Base-by-base conservation (phyloP, 176 grass and related monocot species). In the Oryza coarctata region DNA sequence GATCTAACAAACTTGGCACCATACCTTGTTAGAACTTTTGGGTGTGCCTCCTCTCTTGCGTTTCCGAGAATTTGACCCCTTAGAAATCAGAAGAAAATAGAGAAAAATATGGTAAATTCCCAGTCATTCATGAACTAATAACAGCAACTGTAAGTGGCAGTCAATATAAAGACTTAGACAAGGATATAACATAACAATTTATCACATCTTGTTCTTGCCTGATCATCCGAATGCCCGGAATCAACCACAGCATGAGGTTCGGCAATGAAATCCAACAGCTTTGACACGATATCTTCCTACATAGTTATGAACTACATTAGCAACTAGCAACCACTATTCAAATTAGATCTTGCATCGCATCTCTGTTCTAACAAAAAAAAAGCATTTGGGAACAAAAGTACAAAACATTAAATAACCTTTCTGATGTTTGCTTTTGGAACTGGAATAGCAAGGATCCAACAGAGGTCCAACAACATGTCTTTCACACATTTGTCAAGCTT, bases 401-500 rank as follows among this genome's bases (percentile, higher is more conserved):
- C 40, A 71, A 70, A 73, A 79, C 76, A 82, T 18, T 79, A 33
- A 57, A 35, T 15, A 84, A 95, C 97, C 97, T 99, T 99, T 90
- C 88, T 90, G 84, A 72, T 64, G 8, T 77, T 90, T 52, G 89
- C 34, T 96, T 90, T 99, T 36, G 91, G 83, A 87, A 83, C 86
- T 43, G 97, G 83, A 87, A 99, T 91, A 83, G 87, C 90, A 85
- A 99, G 83, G 35, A 92, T 74, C 60, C 90, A 94, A 85, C 91
- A 99, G n/a, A 99, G 74, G 55, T 99, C 97, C 58, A 92, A 39
- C 55, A 99, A 80, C 12, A 49, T 73, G 23, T 96, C 93, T 88
- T 96, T 99, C 50, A 86, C 67, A 88, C 90, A 99, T 87, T 90
- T 99, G 87, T 99, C 97, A 83, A 99, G 93, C 86, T 95, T 99